Base-by-base conservation (phyloP, 345 rosid genomes). In the Mallotus nudiflorus region DNA sequence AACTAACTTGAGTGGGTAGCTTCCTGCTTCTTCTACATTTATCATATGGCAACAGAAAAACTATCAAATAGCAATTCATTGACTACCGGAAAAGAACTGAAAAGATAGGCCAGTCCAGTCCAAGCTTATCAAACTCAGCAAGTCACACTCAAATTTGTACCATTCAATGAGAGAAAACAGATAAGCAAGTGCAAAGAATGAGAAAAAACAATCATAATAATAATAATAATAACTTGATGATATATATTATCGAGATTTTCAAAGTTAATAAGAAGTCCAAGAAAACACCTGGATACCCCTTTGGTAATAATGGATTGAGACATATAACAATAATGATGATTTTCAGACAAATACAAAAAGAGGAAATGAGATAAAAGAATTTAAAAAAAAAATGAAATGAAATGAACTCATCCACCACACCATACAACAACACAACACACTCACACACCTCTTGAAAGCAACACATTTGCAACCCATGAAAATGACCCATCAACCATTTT, bases 401-500 rank as follows among this genome's bases (percentile, higher is more conserved):
- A 73, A 46, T 75, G n/a, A 77, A 67, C 68, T 65, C 82, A 81
- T 85, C 89, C 81, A 79, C 86, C 66, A 44, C 78, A 82, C 42
- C 9, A 39, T 39, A 39, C 42, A 4, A 39, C 42, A 39, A 4
- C 9, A n/a, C n/a, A n/a, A n/a, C n/a, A n/a, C n/a, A n/a, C n/a
- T n/a, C n/a, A n/a, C 37, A 33, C 37, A 85, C 86, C 58, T 65
- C 53, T 50, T 68, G 92, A 89, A 83, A 89, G 81, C 81, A 73
- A 88, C 83, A 69, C 67, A 64, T 76, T 88, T 80, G 79, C 92
- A 73, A 69, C 79, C 79, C 70, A 68, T 11, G 89, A 86, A 82
- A 80, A 82, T 56, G 92, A 91, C 88, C 49, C 52, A 66, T 79
- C 87, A 91, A 85, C 96, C 73, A 80, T 61, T 55, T 70, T 19